A percentile compares a stretch with the other conserved stretches of the same genome.
Evolutionary conservation across 2,329 filamentous ascomycete genomes (phyloP).

Genomic region (Cryphonectria parasitica): DNA sequence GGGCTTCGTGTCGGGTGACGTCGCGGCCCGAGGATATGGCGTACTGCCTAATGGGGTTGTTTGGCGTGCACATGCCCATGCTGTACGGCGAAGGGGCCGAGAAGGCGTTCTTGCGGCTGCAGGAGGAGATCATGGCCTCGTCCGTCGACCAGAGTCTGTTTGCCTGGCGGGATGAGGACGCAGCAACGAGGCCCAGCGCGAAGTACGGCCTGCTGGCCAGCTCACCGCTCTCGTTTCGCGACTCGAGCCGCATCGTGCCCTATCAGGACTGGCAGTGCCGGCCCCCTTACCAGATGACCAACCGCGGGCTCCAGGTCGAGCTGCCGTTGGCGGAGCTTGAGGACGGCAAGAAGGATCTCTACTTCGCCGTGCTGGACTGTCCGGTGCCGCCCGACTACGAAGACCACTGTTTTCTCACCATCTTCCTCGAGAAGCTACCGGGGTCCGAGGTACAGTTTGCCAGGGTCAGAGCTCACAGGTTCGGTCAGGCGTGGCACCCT

Average conservation of each 20-base stretch:
- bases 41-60: conserved; percentile 22
- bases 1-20: conserved; percentile 20
- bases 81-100: conserved; percentile 26
- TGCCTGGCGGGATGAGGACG: conserved; percentile 8
- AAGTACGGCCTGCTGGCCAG: conserved; percentile 9
- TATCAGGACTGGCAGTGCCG: conserved; percentile 38
- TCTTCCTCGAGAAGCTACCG: conserved; percentile 38
- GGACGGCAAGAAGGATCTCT: conserved; percentile 30
- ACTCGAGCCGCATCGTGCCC: conserved; percentile 6
- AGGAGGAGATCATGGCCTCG: conserved; percentile 22
- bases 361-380: conserved; percentile 39
- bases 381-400: conserved; percentile 38
- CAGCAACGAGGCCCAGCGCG: not conserved
- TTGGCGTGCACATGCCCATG: conserved; percentile 25
- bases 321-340: conserved; percentile 31
- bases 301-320: conserved; percentile 36
- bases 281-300: conserved; percentile 35
- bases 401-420: conserved; percentile 36
- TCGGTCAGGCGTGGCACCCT: conserved; percentile 31
- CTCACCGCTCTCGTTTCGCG: not conserved
- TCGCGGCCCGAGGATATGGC: conserved; percentile 24
- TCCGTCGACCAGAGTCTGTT: conserved; percentile 13
- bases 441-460: conserved; percentile 32
- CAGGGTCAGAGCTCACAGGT: conserved; percentile 32
- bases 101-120: conserved; percentile 24